Conservation (phyloP, 352 stramenopile species). For the Pythium phragmitis region DNA sequence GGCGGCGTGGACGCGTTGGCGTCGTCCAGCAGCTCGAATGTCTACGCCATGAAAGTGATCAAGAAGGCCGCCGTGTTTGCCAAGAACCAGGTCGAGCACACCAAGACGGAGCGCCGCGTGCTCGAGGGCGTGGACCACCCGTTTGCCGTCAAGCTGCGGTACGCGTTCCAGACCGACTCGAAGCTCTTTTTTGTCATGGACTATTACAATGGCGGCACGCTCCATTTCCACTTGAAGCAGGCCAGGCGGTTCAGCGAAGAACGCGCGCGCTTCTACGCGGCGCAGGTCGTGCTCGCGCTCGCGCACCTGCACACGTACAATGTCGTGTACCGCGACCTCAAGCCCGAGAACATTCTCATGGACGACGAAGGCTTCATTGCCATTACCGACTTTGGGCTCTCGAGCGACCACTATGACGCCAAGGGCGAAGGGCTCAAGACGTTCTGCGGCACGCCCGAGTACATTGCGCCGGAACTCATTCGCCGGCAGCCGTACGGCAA, state of each 20-base stretch:
- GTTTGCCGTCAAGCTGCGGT: constrained; percentile 85
- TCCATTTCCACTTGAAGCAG: constrained; percentile 80
- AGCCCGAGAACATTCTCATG: constrained; percentile 95
- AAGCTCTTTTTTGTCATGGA: constrained; percentile 91
- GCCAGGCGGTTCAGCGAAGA: constrained; percentile 70
- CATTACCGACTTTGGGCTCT: constrained; percentile 89
- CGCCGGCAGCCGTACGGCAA: constrained; percentile 70
- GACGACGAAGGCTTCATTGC: constrained; percentile 82
- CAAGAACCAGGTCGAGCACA: constrained; percentile 91
- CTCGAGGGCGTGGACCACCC: constrained; percentile 84
- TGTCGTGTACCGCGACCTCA: constrained; percentile 94
- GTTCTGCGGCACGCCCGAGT: constrained; percentile 84
- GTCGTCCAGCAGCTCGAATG: constrained; percentile 8
- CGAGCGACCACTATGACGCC: constrained; percentile 71
- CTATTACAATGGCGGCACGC: constrained; percentile 84
- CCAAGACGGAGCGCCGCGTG: constrained; percentile 88
- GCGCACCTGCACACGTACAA: constrained; percentile 84
- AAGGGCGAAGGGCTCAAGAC: constrained; percentile 74
- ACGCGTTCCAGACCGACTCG: constrained; percentile 82
- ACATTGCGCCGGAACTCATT: constrained; percentile 83
- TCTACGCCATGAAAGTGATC: constrained; percentile 93
- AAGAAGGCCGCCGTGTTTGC: constrained; percentile 88
- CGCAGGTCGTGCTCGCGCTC: constrained; percentile 79
- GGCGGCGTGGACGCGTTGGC: background rate
- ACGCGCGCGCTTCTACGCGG: constrained; percentile 74